Evolutionary conservation across 2,329 filamentous ascomycete species (phyloP), one percentile per base, ranked within the genome.

Genomic region (Verticillium alfalfae): DNA sequence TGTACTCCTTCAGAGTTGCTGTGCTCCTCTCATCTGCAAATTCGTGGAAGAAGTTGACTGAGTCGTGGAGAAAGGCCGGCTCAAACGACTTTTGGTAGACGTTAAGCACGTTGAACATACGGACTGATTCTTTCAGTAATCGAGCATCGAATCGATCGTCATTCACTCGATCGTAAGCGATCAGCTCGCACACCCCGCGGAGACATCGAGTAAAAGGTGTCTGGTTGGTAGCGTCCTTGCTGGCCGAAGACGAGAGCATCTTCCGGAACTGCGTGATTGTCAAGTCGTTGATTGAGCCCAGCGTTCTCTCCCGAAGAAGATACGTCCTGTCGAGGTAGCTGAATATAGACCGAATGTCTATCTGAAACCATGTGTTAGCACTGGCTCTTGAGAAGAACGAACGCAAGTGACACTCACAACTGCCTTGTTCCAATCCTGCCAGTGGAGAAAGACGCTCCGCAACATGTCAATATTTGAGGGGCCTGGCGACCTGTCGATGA

Each of bases 291-390:
- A 99, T 86, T 38, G 90, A 90, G 10, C 83, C 82, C 39, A 84
- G 77, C 26, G 89, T 86, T 67, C 88, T 87, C 56, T 88, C 87
- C 62, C 89, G 88, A 2, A 97, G 80, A 8, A 99, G 82, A 71
- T 93, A 97, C 2, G 93, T 91, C 65, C 95, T 88, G 72, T 99
- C 94, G 66, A 99, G 84, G 70, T 93, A 99, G 77, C 93, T 96
- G 76, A 97, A 98, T 45, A 96, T 90, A 65, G 91, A 94, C 57
- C 93, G 87, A 59, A 99, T 85, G 15, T 88, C 88, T 66, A 88
- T 84, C 88, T 93, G 39, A 54, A 34, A 38, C 18, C 3, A 10
- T 22, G 7, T 62, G 63, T 66, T 41, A 64, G 55, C 38, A 49
- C 57, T 65, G 69, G 34, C 34, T 9, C 54, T 63, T 66, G 37